Evolutionary conservation across 2,329 filamentous ascomycete genomes (phyloP).

Genomic region (Exophiala sp.): DNA sequence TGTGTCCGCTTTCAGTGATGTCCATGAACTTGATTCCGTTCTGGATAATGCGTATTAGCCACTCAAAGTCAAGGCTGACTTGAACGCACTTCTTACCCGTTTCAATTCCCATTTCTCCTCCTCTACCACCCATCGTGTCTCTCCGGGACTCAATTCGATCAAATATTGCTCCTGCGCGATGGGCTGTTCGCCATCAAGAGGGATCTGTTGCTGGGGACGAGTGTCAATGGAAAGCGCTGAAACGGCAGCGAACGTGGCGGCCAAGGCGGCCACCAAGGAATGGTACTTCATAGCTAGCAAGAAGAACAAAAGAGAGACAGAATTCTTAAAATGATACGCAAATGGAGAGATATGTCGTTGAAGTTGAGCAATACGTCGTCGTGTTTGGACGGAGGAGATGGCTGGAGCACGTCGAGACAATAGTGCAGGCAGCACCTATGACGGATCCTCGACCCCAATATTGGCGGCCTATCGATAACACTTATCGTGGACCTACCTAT

Average conservation of each 20-base stretch:
- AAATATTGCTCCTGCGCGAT: constrained; percentile 57
- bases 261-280: constrained; percentile 32
- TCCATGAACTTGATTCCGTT: constrained; percentile 89
- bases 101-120: constrained; percentile 92
- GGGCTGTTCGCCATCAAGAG: constrained; percentile 6
- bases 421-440: background rate
- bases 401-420: background rate
- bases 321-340: background rate
- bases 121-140: constrained; percentile 84
- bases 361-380: background rate
- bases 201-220: constrained; percentile 32
- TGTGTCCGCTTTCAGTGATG: constrained; percentile 71
- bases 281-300: constrained; percentile 37
- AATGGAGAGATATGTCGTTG: background rate
- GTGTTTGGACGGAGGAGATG: background rate
- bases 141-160: constrained; percentile 78
- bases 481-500: too few relatives aligned
- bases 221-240: constrained; percentile 30
- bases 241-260: constrained; percentile 33
- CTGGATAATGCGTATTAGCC: constrained; percentile 43
- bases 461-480: background rate
- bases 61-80: constrained; percentile 4
- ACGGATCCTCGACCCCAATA: background rate
- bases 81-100: constrained; percentile 54
- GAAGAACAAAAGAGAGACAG: background rate